Evolutionary conservation across 2,329 filamentous ascomycete genomes (phyloP).

Genomic region (Penicillium sp.): DNA sequence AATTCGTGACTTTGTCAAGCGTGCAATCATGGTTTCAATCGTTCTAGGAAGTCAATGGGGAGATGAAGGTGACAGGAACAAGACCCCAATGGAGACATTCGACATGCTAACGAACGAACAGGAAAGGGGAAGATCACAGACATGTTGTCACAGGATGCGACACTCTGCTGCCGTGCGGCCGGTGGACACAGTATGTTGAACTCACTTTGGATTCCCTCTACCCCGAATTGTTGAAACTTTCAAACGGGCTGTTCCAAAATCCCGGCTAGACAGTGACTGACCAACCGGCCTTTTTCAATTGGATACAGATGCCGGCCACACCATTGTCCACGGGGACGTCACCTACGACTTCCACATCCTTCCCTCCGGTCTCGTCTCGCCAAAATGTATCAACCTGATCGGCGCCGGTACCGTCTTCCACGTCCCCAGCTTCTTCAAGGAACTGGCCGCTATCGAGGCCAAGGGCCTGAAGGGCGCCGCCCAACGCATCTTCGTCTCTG

Average conservation of each 20-base stretch:
- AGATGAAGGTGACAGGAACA: conserved; percentile 41
- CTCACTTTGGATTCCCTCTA: neutral
- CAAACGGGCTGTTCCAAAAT: neutral
- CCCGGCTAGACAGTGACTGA: conserved; percentile 5
- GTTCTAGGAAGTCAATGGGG: conserved; percentile 49
- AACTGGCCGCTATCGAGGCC: conserved; percentile 41
- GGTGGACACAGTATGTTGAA: conserved; percentile 46
- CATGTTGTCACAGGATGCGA: conserved; percentile 45
- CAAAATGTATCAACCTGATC: conserved; percentile 47
- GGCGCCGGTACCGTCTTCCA: conserved; percentile 49
- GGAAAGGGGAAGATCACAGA: conserved; percentile 50
- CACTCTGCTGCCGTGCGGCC: conserved; percentile 46
- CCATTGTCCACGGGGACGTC: conserved; percentile 46
- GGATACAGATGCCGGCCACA: conserved; percentile 44
- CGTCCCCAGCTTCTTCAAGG: conserved; percentile 49
- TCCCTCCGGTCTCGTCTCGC: conserved; percentile 46
- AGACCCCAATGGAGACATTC: neutral
- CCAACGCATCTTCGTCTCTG: conserved; percentile 46
- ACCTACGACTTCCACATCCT: conserved; percentile 52
- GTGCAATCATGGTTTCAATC: conserved; percentile 39
- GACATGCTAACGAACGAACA: conserved; percentile 18
- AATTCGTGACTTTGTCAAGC: neutral
- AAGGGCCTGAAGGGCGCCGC: conserved; percentile 44
- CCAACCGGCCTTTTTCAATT: conserved; percentile 1
- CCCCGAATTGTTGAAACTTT: neutral